Conservation (phyloP, 352 stramenopile species). For the Phytophthora chlamydospora region DNA sequence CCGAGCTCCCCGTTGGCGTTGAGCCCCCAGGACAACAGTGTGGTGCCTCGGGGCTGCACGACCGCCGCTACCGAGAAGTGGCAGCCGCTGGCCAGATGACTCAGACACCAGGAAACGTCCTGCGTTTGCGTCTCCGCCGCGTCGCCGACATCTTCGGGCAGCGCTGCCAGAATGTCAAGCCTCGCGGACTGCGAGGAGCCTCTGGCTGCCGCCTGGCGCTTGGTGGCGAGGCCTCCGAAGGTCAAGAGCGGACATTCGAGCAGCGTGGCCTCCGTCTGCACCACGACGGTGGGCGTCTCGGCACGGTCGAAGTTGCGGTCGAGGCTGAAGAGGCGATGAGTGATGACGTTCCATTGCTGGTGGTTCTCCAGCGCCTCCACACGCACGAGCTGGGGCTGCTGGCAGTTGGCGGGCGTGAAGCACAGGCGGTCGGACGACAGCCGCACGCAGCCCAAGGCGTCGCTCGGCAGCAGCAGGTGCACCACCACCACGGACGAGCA, state of each 20-base stretch:
- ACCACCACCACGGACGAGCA: slow-evolving; percentile 75
- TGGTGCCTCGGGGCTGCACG: slow-evolving; percentile 41
- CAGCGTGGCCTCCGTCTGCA: slow-evolving; percentile 48
- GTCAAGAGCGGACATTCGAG: slow-evolving; percentile 47
- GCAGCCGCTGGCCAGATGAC: slow-evolving; percentile 58
- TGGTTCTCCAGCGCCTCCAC: slow-evolving; percentile 60
- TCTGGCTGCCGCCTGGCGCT: slow-evolving; percentile 46
- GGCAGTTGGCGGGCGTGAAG: slow-evolving; percentile 69
- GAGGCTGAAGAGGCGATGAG: slow-evolving; percentile 69
- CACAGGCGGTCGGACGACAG: slow-evolving; percentile 74
- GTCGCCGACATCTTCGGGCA: slow-evolving; percentile 15
- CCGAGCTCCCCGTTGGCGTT: slow-evolving; percentile 70
- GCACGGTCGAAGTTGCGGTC: slow-evolving; percentile 69
- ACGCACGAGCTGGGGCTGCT: slow-evolving; percentile 65
- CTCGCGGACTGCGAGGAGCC: slow-evolving; percentile 27
- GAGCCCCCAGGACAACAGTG: slow-evolving; percentile 57
- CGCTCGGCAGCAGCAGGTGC: slow-evolving; percentile 60
- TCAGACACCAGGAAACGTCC: slow-evolving; percentile 48
- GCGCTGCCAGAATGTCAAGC: slow-evolving; percentile 43
- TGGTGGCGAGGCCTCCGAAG: slow-evolving; percentile 52
- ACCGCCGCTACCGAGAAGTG: slow-evolving; percentile 69
- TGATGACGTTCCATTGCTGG: slow-evolving; percentile 53
- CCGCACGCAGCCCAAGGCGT: slow-evolving; percentile 46
- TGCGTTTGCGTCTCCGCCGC: not conserved
- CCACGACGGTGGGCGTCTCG: slow-evolving; percentile 51